These are phyloP conservation scores for Gracilaria domingensis DNA, from an alignment of 23 red algal species.

Conservation along the genomic window DNA sequence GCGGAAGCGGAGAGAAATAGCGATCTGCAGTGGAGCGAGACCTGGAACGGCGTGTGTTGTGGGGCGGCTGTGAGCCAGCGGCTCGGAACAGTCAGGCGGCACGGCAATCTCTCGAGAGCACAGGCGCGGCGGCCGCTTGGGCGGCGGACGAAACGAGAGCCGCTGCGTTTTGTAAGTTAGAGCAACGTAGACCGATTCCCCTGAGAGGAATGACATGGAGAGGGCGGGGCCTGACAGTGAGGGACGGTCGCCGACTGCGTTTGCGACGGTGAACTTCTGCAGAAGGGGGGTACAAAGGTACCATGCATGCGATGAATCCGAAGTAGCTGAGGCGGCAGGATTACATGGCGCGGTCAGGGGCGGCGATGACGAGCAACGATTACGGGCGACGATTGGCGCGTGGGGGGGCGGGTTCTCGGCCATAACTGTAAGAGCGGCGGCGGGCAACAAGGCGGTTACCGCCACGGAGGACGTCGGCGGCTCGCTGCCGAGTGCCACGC, in stretches of 20 bases:
- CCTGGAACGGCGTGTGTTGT: neutral
- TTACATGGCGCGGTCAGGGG: neutral
- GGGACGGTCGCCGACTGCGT: neutral
- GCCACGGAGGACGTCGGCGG: neutral
- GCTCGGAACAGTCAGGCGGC: neutral
- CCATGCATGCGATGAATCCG: too few species aligned
- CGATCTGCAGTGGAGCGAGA: neutral
- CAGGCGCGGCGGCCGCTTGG: neutral
- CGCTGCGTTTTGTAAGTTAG: neutral
- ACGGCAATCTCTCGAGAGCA: neutral
- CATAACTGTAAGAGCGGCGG: neutral
- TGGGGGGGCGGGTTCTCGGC: too few species aligned
- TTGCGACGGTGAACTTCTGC: neutral
- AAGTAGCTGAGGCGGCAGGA: neutral
- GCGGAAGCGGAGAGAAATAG: neutral
- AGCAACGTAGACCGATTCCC: neutral
- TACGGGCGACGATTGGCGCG: too few species aligned
- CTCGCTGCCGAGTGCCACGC: neutral
- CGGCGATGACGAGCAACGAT: too few species aligned
- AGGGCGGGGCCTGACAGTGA: neutral
- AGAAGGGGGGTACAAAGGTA: too few species aligned
- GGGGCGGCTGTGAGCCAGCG: neutral
- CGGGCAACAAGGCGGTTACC: neutral
- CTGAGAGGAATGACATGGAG: neutral
- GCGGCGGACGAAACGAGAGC: neutral